Percentiles rank a stretch among this genome's conserved stretches.
Evolutionary conservation across 495 filamentous ascomycete genomes (phyloP).

Genomic region (Lasiosphaeris hirsuta): DNA sequence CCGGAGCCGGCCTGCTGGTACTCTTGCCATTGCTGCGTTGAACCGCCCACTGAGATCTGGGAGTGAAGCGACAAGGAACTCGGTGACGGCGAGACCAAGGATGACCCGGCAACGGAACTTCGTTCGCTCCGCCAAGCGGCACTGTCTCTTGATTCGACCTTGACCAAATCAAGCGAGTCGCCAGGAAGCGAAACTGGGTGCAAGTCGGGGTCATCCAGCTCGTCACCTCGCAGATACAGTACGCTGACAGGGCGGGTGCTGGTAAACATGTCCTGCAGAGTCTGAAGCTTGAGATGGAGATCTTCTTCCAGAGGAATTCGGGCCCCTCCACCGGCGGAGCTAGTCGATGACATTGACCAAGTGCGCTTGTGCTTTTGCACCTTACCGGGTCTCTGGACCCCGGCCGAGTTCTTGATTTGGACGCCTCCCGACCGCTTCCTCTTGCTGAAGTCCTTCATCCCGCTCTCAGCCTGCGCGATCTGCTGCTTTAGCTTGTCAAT

Average conservation of each 20-base stretch:
- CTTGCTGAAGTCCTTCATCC: slow-evolving; percentile 84
- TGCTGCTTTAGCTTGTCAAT: slow-evolving; percentile 95
- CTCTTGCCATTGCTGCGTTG: slow-evolving; percentile 52
- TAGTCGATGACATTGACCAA: slow-evolving; percentile 92
- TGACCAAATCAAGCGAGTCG: slow-evolving; percentile 58
- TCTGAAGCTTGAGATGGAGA: slow-evolving; percentile 75
- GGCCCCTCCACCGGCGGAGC: slow-evolving; percentile 56
- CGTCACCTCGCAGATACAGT: slow-evolving; percentile 77
- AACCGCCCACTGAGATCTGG: slow-evolving; percentile 38
- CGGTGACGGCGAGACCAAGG: slow-evolving; percentile 69
- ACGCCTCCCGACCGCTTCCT: slow-evolving; percentile 68
- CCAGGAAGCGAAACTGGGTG: slow-evolving; percentile 76
- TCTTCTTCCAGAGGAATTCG: slow-evolving; percentile 80
- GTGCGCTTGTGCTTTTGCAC: slow-evolving; percentile 86
- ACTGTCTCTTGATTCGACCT: slow-evolving; percentile 54
- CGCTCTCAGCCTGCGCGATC: slow-evolving; percentile 80
- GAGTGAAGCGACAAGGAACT: slow-evolving; percentile 60
- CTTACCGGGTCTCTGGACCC: slow-evolving; percentile 62
- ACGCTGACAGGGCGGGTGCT: slow-evolving; percentile 84
- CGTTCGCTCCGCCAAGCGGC: slow-evolving; percentile 55
- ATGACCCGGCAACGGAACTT: slow-evolving; percentile 51
- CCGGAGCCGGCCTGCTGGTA: slow-evolving; percentile 37
- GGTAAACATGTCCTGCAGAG: slow-evolving; percentile 92
- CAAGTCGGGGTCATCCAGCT: slow-evolving; percentile 83
- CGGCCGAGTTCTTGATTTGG: slow-evolving; percentile 47